Evolutionary conservation across 495 filamentous ascomycete species (phyloP), one percentile per base, ranked within the genome.

Genomic region (Penicillium salamii): DNA sequence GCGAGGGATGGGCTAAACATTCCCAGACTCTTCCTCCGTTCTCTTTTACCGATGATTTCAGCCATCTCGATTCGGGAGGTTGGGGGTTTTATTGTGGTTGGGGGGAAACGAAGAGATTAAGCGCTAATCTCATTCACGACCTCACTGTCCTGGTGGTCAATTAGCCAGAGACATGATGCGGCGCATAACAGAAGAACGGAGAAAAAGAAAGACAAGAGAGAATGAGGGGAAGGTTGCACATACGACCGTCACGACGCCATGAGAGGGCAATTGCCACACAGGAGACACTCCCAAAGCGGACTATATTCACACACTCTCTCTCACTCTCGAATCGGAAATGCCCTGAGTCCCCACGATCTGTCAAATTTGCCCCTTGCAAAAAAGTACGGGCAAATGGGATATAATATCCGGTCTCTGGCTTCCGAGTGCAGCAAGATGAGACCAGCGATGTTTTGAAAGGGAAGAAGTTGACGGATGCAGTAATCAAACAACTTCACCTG

Each of bases 21-120:
- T 49, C 70, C 67, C 38, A 75, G 56, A 49, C 70, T 75, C 57
- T 76, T 76, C 58, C 73, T 69, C 57, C 73, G 64, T 55, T 73
- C 64, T 52, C 67, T 72, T 56, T 65, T 70, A 43, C 49, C 60
- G 45, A 59, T 48, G 50, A 52, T 52, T 37, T 73, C 70, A 44
- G 71, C 67, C 72, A 76, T 76, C 55, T 61, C 59, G 61, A 40
- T 40, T 7, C 17, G n/a, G 36, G 17, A 33, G 7, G 7, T 28
- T 5, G 12, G 31, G 28, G 11, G 29, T n/a, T 31, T n/a, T n/a
- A n/a, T n/a, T n/a, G n/a, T n/a, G n/a, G n/a, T n/a, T n/a, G n/a
- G 23, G 24, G 28, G 31, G 24, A 18, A 18, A 50, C 26, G 54
- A 51, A 42, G 33, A 54, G 45, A 50, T 55, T 57, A 15, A 35